Conservation (phyloP, 2,329 filamentous ascomycete genomes). For the Calonectria pauciramosa region DNA sequence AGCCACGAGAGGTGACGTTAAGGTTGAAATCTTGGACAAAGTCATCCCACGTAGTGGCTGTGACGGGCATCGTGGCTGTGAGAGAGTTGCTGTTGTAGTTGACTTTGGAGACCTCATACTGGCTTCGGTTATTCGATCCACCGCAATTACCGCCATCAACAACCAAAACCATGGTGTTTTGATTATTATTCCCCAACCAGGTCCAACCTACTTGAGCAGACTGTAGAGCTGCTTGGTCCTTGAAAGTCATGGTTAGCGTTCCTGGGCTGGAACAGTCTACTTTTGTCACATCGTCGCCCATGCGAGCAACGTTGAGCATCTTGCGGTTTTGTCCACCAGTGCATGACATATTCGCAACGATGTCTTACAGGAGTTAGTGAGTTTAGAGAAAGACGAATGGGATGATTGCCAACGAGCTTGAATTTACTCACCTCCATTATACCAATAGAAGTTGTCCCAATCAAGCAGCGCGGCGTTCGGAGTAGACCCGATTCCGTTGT, state of each 20-base stretch:
- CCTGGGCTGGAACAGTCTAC: not conserved
- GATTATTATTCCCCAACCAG: not conserved
- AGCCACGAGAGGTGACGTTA: not conserved
- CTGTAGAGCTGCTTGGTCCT: not conserved
- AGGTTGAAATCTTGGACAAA: not conserved
- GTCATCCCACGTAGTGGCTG: not conserved
- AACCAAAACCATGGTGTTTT: not conserved
- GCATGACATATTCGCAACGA: not conserved
- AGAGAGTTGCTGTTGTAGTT: not conserved
- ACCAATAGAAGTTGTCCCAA: not conserved
- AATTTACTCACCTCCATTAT: not conserved
- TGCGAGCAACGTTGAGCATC: not conserved
- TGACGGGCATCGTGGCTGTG: not conserved
- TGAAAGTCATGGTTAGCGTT: not conserved
- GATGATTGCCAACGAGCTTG: not conserved
- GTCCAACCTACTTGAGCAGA: not conserved
- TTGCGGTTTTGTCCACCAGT: not conserved
- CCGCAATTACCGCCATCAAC: not conserved
- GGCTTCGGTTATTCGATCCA: not conserved
- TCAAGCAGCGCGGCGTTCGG: not conserved
- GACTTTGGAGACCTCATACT: not conserved
- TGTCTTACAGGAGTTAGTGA: not conserved
- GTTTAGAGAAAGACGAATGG: not conserved
- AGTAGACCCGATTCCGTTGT: not conserved
- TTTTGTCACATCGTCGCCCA: not conserved